Conservation (phyloP, 306 rosid species). For the Fragaria iinumae region DNA sequence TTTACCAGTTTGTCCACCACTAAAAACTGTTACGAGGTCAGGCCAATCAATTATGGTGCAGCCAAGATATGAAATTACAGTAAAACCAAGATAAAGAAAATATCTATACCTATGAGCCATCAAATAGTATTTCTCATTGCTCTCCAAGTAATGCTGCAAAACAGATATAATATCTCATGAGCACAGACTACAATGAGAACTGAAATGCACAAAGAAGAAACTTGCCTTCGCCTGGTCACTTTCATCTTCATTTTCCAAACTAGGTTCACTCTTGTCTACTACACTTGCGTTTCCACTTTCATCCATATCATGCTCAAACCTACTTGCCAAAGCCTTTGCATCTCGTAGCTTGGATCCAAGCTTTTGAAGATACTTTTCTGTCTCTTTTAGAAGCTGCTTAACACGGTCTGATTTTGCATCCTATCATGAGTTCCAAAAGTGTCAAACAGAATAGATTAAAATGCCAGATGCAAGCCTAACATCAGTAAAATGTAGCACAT, state of each 20-base stretch:
- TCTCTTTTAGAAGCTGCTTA: constrained; percentile 96
- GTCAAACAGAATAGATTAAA: constrained; percentile 11
- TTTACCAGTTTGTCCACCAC: constrained; percentile 3
- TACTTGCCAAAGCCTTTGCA: constrained; percentile 72
- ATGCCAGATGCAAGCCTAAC: constrained; percentile 10
- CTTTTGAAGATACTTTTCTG: constrained; percentile 98
- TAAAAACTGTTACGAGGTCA: not conserved
- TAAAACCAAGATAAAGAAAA: constrained; percentile 25
- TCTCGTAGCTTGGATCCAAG: constrained; percentile 88
- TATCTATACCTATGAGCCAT: constrained; percentile 93
- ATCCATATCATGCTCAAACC: constrained; percentile 63
- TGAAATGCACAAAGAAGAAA: constrained; percentile 25
- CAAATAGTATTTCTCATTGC: constrained; percentile 97
- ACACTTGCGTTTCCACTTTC: constrained; percentile 49
- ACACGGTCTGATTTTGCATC: constrained; percentile 99
- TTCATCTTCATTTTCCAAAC: constrained; percentile 86
- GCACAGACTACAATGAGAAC: constrained; percentile 13
- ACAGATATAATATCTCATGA: constrained; percentile 30
- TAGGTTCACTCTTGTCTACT: constrained; percentile 59
- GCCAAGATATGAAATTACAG: constrained; percentile 20
- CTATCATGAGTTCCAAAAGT: constrained; percentile 38
- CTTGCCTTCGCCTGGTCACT: constrained; percentile 98
- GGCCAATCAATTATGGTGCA: constrained; percentile 1
- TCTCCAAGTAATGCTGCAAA: constrained; percentile 95
- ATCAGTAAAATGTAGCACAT: constrained; percentile 24